phyloP scores from a whole-genome alignment of 495 filamentous ascomycete genomes.

The Tuber calosporum region DNA sequence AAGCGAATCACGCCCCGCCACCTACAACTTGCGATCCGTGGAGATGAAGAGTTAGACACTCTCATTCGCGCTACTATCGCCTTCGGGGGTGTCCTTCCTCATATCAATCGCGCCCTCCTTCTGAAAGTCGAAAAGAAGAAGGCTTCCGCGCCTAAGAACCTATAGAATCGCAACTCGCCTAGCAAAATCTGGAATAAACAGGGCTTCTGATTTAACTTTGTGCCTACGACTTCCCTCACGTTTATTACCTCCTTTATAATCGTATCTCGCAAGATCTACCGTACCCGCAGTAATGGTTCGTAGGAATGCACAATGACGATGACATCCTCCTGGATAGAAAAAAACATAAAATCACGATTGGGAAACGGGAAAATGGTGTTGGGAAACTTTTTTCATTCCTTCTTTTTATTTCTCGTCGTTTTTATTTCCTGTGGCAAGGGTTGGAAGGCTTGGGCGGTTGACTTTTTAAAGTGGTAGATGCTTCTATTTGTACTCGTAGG shows the following conservation, averaged over 20 bases:
- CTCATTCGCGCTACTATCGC: slow-evolving; percentile 96
- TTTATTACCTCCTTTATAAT: neutral
- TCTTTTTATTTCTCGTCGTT: slow-evolving; percentile 10
- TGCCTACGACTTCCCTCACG: neutral
- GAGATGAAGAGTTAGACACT: slow-evolving; percentile 96
- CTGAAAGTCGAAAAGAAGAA: slow-evolving; percentile 99
- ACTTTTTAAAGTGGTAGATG: neutral
- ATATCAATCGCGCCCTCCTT: slow-evolving; percentile 95
- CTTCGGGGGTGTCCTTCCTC: slow-evolving; percentile 93
- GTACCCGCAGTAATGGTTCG: neutral
- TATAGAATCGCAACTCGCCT: slow-evolving; percentile 22
- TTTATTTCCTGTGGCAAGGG: neutral
- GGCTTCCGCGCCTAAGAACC: slow-evolving; percentile 50
- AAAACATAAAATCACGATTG: slow-evolving; percentile 19
- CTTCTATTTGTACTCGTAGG: slow-evolving; percentile 1
- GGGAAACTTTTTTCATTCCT: slow-evolving; percentile 23
- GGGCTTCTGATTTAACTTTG: neutral
- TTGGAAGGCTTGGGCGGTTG: neutral
- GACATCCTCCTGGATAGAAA: slow-evolving; percentile 33
- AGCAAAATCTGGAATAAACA: slow-evolving; percentile 18
- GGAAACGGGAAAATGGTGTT: slow-evolving; percentile 32
- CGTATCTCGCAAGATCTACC: neutral
- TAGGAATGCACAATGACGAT: slow-evolving; percentile 23
- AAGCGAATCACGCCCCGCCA: slow-evolving; percentile 99
- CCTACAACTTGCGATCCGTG: slow-evolving; percentile 94